These are phyloP conservation scores for Cephaloascus fragrans DNA, from an alignment of 805 yeast species.

Conservation along the genomic window DNA sequence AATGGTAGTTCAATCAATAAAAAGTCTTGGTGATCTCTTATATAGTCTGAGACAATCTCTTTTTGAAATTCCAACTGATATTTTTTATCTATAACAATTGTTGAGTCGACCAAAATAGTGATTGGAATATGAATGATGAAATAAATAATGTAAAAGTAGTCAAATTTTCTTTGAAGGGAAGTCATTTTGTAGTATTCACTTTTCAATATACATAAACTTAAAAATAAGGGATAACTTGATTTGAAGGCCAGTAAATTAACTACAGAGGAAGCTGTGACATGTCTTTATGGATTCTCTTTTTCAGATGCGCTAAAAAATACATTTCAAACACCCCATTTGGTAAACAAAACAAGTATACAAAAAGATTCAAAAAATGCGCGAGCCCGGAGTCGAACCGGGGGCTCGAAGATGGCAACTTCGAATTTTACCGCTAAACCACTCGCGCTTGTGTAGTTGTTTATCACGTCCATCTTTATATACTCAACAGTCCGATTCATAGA, in stretches of 20 bases:
- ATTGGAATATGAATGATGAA: slow-evolving; percentile 64
- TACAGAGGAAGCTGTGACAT: no score
- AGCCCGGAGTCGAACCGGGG: background rate
- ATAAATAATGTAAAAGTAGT: slow-evolving; percentile 39
- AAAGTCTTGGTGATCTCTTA: slow-evolving; percentile 60
- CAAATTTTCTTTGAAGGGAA: slow-evolving; percentile 10
- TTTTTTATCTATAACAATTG: slow-evolving; percentile 51
- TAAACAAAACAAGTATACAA: background rate
- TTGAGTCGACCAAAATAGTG: slow-evolving; percentile 66
- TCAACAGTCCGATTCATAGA: no score
- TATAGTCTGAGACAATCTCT: slow-evolving; percentile 46
- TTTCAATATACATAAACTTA: background rate
- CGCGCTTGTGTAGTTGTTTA: background rate
- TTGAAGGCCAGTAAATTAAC: no score
- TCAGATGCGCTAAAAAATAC: no score
- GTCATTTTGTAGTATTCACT: background rate
- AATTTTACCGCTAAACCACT: background rate
- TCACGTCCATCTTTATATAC: background rate
- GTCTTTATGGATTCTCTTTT: no score
- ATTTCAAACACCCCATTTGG: no score
- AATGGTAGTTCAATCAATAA: slow-evolving; percentile 46
- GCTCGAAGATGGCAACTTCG: background rate
- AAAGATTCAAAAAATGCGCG: background rate
- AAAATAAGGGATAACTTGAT: no score
- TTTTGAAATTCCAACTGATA: slow-evolving; percentile 40